These are phyloP conservation scores for Fusarium nematophilum DNA, from an alignment of 2,329 filamentous ascomycete species.

Conservation along the genomic window DNA sequence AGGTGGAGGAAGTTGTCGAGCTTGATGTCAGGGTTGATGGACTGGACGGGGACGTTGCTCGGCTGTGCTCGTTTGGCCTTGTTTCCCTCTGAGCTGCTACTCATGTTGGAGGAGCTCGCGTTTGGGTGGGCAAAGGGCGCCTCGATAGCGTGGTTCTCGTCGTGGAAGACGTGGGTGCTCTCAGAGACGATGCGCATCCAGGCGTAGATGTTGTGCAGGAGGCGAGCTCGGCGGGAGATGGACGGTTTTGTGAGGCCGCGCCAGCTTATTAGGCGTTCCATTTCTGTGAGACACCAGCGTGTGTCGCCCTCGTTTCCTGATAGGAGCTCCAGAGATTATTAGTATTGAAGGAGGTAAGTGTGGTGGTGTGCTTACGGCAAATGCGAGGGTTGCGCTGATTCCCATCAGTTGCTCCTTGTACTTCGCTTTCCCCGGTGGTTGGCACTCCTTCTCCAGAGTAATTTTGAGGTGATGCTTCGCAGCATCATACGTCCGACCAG, in stretches of 20 bases:
- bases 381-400: slow-evolving; percentile 32
- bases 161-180: slow-evolving; percentile 29
- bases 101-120: not conserved
- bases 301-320: slow-evolving; percentile 34
- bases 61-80: not conserved
- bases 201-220: slow-evolving; percentile 38
- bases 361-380: slow-evolving; percentile 23
- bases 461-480: slow-evolving; percentile 38
- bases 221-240: slow-evolving; percentile 34
- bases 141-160: slow-evolving; percentile 29
- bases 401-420: slow-evolving; percentile 40
- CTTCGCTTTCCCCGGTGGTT: slow-evolving; percentile 30
- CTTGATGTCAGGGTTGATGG: slow-evolving; percentile 27
- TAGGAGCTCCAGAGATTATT: not conserved
- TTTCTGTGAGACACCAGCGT: slow-evolving; percentile 34
- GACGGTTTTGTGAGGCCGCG: slow-evolving; percentile 33
- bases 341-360: rapidly evolving
- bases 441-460: slow-evolving; percentile 35
- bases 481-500: slow-evolving; percentile 30
- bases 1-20: slow-evolving; percentile 38
- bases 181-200: slow-evolving; percentile 42
- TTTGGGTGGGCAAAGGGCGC: slow-evolving; percentile 4
- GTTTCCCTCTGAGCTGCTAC: not conserved
- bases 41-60: slow-evolving; percentile 7
- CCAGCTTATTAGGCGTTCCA: slow-evolving; percentile 36